Percentiles rank a stretch among this genome's conserved stretches.
These are phyloP conservation scores for Trichoderma sp. DNA, from an alignment of 2,329 filamentous ascomycete genomes.

Conservation along the genomic window DNA sequence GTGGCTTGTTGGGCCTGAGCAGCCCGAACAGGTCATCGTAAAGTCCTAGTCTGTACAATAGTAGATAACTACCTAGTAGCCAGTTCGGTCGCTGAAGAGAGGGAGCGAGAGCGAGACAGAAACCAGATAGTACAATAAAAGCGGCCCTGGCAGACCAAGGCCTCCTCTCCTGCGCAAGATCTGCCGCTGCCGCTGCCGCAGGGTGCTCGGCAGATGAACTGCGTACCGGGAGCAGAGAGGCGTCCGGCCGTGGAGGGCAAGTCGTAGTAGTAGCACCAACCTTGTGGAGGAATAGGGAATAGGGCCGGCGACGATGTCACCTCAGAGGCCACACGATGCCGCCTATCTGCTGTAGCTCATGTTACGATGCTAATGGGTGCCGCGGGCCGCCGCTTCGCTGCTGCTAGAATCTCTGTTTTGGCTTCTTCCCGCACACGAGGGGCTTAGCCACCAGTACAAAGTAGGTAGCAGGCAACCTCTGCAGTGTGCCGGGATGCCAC, in stretches of 20 bases:
- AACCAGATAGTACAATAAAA: background rate
- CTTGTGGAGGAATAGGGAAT: slow-evolving; percentile 12
- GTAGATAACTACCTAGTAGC: background rate
- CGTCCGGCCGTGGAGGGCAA: background rate
- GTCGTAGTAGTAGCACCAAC: background rate
- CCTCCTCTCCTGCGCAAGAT: slow-evolving; percentile 9
- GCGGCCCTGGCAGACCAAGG: background rate
- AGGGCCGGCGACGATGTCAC: slow-evolving; percentile 19
- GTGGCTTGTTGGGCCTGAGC: background rate
- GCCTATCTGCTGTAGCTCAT: slow-evolving; percentile 4
- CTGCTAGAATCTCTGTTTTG: slow-evolving; percentile 6
- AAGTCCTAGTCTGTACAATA: background rate
- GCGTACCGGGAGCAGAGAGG: slow-evolving; percentile 16
- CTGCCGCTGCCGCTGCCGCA: slow-evolving; percentile 19
- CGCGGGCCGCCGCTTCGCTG: slow-evolving; percentile 19
- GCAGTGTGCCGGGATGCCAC: slow-evolving; percentile 21
- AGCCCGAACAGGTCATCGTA: background rate
- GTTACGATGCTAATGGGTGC: slow-evolving; percentile 7
- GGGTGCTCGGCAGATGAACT: slow-evolving; percentile 21
- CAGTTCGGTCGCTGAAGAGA: background rate
- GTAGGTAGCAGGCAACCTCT: background rate
- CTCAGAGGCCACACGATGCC: slow-evolving; percentile 10
- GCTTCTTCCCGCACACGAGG: slow-evolving; percentile 10
- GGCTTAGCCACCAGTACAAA: background rate
- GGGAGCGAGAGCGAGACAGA: background rate